Base-by-base conservation (phyloP, 257 asterid genomes). In the Catharanthus roseus region DNA sequence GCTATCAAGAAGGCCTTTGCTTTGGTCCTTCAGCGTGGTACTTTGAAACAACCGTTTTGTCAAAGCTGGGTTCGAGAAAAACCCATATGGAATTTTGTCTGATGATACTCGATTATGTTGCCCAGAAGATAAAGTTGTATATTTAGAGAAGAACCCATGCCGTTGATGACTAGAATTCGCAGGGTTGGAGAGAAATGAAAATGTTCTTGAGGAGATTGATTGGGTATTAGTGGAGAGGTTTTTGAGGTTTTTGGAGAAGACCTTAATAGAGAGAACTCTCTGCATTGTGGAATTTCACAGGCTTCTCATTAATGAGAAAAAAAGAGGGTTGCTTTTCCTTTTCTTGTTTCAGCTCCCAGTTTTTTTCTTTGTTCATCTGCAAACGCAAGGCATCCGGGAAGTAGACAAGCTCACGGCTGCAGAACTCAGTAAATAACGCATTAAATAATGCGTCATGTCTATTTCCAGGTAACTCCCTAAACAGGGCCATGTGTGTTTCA, bases 1-100 rank as follows among this genome's bases (percentile, higher is more conserved):
- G 10, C 68, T 42, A 70, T 33, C 34, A 55, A 51, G 42, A 65
- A 53, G 57, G 2, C 71, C 74, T 36, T 64, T 67, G 65, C 68
- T 69, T 47, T 68, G 75, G 67, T 38, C 68, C 33, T 65, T 68
- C 23, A 64, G 33, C 10, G 26, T 31, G 74, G 42, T 53, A 12
- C 26, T 50, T 56, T 38, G 36, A 38, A 38, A 53, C 15, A 78
- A 49, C 26, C 58, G 69, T 31, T 73, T 69, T 23, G 26, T 57
- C 63, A 62, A 11, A 67, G 56, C 10, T 33, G 82, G 68, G 47
- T 73, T 62, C 42, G 72, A 63, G 72, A 62, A 73, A 50, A 73
- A 39, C 74, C 74, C 81, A 49, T 67, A 23, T 33, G 70, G 44
- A 68, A 77, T 50, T 41, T 69, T 73, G 21, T 50, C 49, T 26